Conservation (phyloP, 2,329 filamentous ascomycete genomes). For the Stromatinia cepivora region DNA sequence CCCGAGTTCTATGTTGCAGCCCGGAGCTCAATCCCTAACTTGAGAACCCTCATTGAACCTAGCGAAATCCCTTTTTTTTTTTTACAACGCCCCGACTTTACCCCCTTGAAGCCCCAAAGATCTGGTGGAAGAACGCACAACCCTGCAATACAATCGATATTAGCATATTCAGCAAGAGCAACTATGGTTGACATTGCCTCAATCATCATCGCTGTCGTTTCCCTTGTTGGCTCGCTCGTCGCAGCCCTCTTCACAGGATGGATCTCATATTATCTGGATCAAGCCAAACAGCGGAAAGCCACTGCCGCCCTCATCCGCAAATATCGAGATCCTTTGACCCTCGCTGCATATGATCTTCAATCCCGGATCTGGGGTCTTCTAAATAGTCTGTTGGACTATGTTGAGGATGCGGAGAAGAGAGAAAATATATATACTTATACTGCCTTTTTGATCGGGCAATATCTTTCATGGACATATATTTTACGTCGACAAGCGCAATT, state of each 20-base stretch:
- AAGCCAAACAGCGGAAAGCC: conserved; percentile 32
- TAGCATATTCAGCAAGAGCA: not conserved
- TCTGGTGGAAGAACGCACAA: no score
- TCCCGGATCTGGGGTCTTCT: conserved; percentile 33
- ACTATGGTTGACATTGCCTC: conserved; percentile 33
- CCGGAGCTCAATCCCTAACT: no score
- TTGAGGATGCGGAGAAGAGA: conserved; percentile 27
- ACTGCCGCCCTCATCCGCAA: conserved; percentile 34
- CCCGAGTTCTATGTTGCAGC: no score
- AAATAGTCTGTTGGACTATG: conserved; percentile 28
- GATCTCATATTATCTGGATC: conserved; percentile 36
- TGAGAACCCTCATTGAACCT: no score
- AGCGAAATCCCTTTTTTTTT: no score
- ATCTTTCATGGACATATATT: conserved; percentile 36
- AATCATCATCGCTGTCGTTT: conserved; percentile 35
- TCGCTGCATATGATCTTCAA: conserved; percentile 34
- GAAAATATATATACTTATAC: conserved; percentile 34
- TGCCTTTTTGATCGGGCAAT: conserved; percentile 35
- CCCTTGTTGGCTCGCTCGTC: conserved; percentile 33
- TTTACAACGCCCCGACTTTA: no score
- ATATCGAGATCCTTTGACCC: conserved; percentile 35
- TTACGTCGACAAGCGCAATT: conserved; percentile 35
- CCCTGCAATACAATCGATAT: not conserved
- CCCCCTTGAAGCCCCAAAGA: no score
- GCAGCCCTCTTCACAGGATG: conserved; percentile 36